Base-by-base conservation (phyloP, 2,329 filamentous ascomycete genomes). In the Pseudocercospora crystallina region DNA sequence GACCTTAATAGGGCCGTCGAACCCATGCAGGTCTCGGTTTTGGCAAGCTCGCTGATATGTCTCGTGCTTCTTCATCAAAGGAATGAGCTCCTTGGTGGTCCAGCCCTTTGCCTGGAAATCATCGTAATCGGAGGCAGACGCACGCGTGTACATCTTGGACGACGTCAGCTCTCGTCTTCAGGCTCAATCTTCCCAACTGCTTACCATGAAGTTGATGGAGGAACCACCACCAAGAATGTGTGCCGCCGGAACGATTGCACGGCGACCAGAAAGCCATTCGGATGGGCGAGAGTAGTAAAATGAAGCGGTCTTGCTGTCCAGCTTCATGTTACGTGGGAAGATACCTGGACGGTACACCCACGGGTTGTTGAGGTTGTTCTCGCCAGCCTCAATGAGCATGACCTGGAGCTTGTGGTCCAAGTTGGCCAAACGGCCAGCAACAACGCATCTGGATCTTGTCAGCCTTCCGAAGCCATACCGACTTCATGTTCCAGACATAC, bases 41-140 rank as follows among this genome's bases (percentile, higher is more conserved):
- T 76, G 73, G 64, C 67, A 73, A 9, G 72, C 62, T 40, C 71
- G 67, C 57, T 90, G 87, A 61, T 90, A 90, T 0, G 86, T 90
- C 73, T 90, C 87, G 54, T 89, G 84, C 74, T 90, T 90, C 73
- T 75, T 86, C 86, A 90, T 90, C 14, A 90, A 75, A 0, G 87
- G 87, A 5, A 90, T 71, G 5, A 90, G 78, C 54, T 90, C 85
- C 67, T 89, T 80, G 3, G 86, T 89, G 8, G 79, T 83, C 87
- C 87, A 90, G n/a, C 87, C 87, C 67, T 88, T 84, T 46, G 86
- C 81, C 63, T 89, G 84, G 71, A 89, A 90, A 70, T 89, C 86
- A 62, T 90, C 87, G 56, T 89, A 88, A 68, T 88, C 85, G 0
- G 83, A 86, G 5, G 83, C 83, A 1, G 83, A 86, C 15, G 84